phyloP scores from a whole-genome alignment of 139 green algal species.

The Limnomonas spitsbergensis region DNA sequence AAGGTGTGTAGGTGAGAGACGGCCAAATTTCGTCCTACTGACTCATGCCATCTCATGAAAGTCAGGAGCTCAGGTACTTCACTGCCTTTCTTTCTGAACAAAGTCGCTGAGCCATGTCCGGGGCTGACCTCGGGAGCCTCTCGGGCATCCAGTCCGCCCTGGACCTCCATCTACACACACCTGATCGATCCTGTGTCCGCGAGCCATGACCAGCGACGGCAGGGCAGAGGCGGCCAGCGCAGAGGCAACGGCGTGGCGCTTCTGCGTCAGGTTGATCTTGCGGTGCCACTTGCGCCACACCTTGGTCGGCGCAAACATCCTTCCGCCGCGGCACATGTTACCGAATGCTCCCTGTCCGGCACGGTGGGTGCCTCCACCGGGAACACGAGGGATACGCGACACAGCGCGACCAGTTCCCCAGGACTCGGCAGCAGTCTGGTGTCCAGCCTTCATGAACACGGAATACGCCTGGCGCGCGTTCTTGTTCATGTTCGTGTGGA shows the following conservation, averaged over 20 bases:
- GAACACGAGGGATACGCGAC: conserved; percentile 99
- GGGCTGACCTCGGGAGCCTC: no score
- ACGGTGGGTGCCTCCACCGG: conserved; percentile 85
- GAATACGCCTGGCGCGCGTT: conserved; percentile 97
- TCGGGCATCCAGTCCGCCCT: no score
- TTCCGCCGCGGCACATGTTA: conserved; percentile 98
- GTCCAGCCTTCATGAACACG: conserved; percentile 86
- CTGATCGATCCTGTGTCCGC: conserved; percentile 91
- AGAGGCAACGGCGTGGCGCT: conserved; percentile 92
- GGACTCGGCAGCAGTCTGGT: conserved; percentile 97
- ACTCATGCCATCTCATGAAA: no score
- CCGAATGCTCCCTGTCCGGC: conserved; percentile 98
- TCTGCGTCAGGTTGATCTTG: conserved; percentile 97
- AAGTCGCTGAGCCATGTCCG: no score
- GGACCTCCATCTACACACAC: no score
- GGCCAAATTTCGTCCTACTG: no score
- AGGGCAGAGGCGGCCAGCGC: conserved; percentile 93
- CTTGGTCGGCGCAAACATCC: conserved; percentile 98
- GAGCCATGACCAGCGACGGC: conserved; percentile 92
- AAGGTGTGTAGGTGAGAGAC: no score
- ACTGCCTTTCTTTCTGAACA: no score
- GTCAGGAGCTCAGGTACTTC: no score
- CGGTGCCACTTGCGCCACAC: conserved; percentile 95
- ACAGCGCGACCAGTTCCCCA: conserved; percentile 98
- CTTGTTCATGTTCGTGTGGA: conserved; percentile 95